Evolutionary conservation across 2,329 filamentous ascomycete genomes (phyloP), one percentile per base, ranked within the genome.

Genomic region (Claviceps quebecensis): DNA sequence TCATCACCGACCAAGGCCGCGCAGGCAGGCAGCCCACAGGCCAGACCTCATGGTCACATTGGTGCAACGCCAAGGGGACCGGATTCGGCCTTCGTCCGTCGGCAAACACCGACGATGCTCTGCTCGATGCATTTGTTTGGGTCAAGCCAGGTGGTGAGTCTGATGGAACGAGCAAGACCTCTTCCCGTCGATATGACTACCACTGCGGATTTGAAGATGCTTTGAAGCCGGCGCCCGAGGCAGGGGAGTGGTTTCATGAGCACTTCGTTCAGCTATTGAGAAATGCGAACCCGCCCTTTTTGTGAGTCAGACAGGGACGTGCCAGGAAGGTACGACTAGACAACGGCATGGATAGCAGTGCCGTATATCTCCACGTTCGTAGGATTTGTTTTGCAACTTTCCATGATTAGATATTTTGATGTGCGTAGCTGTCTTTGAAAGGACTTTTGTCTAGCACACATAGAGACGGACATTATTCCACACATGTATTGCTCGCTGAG

Each of bases 61-160:
- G 82, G 81, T 85, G 81, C 70, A 85, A 84, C 58, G 72, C 78
- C 54, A 73, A 69, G 36, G 76, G 74, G 36, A 78, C 80, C 49
- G 81, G 82, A 7, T 84, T 84, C 55, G 83, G 82, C 54, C 65
- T 66, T n/a, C 74, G 79, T n/a, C 80, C 81, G 1, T 76, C 76
- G 3, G 71, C 78, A n/a, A 69, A 77, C 60, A 85, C 81, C 8
- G 78, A 76, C 14, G 72, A 80, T 55, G 61, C 66, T 1, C 68
- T 81, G 17, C 70, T 76, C 37, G 83, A 86, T 62, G 80, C 81
- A 41, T 81, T 85, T 56, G 81, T 84, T 52, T 85, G 82, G 82
- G 69, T 84, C 58, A 86, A 85, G 73, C 82, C 82, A 4, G 82
- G 82, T 56, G 74, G 74, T 54, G 74, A 77, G 62, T 85, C 69